Evolutionary conservation across 345 rosid species (phyloP), one percentile per base, ranked within the genome.

Genomic region (Eucalyptus cloeziana): DNA sequence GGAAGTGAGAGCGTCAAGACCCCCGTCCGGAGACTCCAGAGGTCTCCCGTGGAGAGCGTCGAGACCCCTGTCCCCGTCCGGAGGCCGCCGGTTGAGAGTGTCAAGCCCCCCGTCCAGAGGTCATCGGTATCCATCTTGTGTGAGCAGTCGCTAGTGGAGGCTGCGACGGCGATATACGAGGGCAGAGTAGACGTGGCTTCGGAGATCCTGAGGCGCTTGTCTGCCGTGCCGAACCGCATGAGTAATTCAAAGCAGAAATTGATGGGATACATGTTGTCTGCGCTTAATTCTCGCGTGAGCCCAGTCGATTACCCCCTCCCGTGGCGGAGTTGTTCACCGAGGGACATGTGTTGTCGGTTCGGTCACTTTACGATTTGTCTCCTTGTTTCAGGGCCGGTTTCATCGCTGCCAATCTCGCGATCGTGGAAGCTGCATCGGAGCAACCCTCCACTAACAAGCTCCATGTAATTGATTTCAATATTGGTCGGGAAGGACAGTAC

Each of bases 391-490:
- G 92, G 87, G 95, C 92, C 30, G 96, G 96, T 24, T 96, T 96
- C 91, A 88, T 92, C 94, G 97, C 98, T 27, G 98, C 98, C 8
- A 96, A 97, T 92, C 92, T 91, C 86, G 98, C 97, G 80, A 96
- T 97, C 71, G 91, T 97, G 12, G 96, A 96, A 43, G 94, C 95
- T 22, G 91, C 95, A 9, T 85, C 89, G 52, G 95, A 95, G 67
- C 94, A 92, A 58, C 54, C 80, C 92, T 90, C 64, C 14, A 89
- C 88, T 51, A 88, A 89, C 69, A 85, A 88, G 86, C 60, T 95
- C 81, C 99, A 97, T 88, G 95, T 97, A 9, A 87, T 97, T 50
- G 99, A 97, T 93, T 96, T 97, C 89, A 95, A 96, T 22, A 90
- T 96, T 49, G 99, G 99, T 5, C 91, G 92, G 49, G 99, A 99